These are phyloP conservation scores for Backusella liffmaniae DNA, from an alignment of 192 early-diverging fungal species.

Conservation along the genomic window DNA sequence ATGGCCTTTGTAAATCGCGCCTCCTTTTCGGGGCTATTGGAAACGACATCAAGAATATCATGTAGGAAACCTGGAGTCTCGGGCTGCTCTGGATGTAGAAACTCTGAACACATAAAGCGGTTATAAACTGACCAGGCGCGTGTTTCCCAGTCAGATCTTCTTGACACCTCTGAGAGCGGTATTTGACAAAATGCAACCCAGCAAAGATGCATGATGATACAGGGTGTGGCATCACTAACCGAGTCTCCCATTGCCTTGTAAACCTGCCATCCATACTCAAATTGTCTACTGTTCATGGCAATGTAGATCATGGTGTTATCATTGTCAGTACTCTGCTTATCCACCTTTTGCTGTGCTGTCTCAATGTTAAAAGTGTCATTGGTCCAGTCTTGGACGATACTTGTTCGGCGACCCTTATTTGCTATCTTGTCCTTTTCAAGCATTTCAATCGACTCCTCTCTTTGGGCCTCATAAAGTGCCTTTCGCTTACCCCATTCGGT, in stretches of 20 bases:
- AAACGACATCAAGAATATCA: slow-evolving; percentile 14
- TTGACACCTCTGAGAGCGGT: slow-evolving; percentile 16
- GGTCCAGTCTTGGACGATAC: slow-evolving; percentile 4
- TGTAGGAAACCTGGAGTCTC: slow-evolving; percentile 19
- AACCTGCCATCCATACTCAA: slow-evolving; percentile 26
- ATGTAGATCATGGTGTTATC: slow-evolving; percentile 23
- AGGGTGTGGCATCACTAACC: slow-evolving; percentile 12
- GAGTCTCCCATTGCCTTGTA: slow-evolving; percentile 15
- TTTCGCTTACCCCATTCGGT: slow-evolving; percentile 11
- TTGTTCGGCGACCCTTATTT: neutral
- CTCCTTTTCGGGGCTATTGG: slow-evolving; percentile 17
- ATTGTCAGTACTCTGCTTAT: slow-evolving; percentile 6
- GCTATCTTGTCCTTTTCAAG: neutral
- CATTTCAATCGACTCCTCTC: neutral
- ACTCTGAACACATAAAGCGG: slow-evolving; percentile 22
- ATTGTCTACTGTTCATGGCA: slow-evolving; percentile 16
- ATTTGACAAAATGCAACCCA: slow-evolving; percentile 16
- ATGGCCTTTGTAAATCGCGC: slow-evolving; percentile 19
- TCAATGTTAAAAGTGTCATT: neutral
- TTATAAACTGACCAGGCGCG: slow-evolving; percentile 21
- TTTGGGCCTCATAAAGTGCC: neutral
- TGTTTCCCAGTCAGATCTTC: slow-evolving; percentile 15
- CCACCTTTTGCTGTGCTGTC: neutral
- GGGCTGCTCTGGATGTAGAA: slow-evolving; percentile 7
- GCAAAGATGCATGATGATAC: slow-evolving; percentile 24